These are phyloP conservation scores for Nymphaea colorata DNA, from an alignment of 164 flowering plant species.

Conservation along the genomic window DNA sequence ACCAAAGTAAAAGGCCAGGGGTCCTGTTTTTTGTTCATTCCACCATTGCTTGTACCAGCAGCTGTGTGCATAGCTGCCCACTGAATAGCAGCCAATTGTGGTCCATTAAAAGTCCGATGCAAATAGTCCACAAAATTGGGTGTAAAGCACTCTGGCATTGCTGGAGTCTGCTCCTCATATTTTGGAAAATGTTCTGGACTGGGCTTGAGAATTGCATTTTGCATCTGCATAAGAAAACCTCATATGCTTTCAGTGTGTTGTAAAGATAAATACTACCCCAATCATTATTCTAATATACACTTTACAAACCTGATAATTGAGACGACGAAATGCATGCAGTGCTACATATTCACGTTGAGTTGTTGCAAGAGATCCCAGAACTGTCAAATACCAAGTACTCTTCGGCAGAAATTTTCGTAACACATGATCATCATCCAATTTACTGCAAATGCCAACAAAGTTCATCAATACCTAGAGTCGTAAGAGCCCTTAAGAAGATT, in stretches of 20 bases:
- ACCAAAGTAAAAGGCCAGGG: constrained; percentile 99
- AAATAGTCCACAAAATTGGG: constrained; percentile 69
- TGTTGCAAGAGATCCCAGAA: constrained; percentile 92
- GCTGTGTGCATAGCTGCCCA: constrained; percentile 99
- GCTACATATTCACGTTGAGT: constrained; percentile 95
- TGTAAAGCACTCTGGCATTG: constrained; percentile 97
- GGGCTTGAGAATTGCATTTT: constrained; percentile 88
- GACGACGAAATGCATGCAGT: constrained; percentile 89
- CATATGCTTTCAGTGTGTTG: neutral
- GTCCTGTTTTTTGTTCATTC: constrained; percentile 65
- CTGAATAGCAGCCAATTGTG: constrained; percentile 89
- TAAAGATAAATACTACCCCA: too few relatives aligned
- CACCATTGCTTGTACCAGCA: constrained; percentile 70
- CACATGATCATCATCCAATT: constrained; percentile 46
- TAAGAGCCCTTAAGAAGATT: too few relatives aligned
- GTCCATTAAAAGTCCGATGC: constrained; percentile 66
- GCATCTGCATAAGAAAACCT: constrained; percentile 48
- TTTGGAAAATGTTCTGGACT: constrained; percentile 89
- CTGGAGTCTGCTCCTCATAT: constrained; percentile 82
- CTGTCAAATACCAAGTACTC: constrained; percentile 73
- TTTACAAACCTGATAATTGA: constrained; percentile 56
- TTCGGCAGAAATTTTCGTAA: constrained; percentile 63
- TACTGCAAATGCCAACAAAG: constrained; percentile 27
- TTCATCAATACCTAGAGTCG: neutral
- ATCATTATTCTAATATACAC: neutral